Base-by-base conservation (phyloP, 2,329 filamentous ascomycete genomes). In the Dothistroma septosporum region DNA sequence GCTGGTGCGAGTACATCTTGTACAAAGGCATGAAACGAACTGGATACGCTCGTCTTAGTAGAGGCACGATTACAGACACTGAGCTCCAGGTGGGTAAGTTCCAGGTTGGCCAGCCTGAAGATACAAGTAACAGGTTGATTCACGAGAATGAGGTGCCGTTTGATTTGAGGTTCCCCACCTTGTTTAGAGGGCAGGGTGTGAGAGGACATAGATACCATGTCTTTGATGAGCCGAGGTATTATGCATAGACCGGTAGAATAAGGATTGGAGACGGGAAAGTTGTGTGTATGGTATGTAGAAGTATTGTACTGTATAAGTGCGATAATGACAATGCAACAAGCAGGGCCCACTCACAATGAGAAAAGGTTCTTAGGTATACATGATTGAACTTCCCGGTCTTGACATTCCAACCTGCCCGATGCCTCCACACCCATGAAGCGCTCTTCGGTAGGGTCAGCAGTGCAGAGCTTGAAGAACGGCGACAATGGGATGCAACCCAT, bases 1-100 rank as follows among this genome's bases (percentile, higher is more conserved):
- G 94, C 58, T 99, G 94, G 94, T 99, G 94, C 79, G 93, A 99
- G 79, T 99, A 99, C 76, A 97, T 99, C 66, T 79, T 99, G 28
- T 99, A 91, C 82, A 97, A 97, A 81, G 87, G 87, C 12, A 78
- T 99, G 64, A 88, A 87, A 76, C 84, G 93, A 63, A 88, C 89
- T 0, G 93, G 91, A 1, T 99, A 99, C 74, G 94, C 94, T 4
- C 82, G 94, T 57, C 88, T 99, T 56, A 93, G 89, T 70, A 83
- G 94, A 69, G 87, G 87, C 68, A 95, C 91, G 1, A 97, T 99
- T 68, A 99, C 94, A 12, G 94, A 99, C 74, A 99, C 94, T 1
- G 94, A 99, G 78, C 82, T 99, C 58, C 94, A 99, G 81, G 79
- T 96, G 33, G 94, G 91, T 68, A 97, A 97, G 76, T 97, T 99